Conservation (phyloP, 257 asterid genomes). For the Przewalskia tangutica region DNA sequence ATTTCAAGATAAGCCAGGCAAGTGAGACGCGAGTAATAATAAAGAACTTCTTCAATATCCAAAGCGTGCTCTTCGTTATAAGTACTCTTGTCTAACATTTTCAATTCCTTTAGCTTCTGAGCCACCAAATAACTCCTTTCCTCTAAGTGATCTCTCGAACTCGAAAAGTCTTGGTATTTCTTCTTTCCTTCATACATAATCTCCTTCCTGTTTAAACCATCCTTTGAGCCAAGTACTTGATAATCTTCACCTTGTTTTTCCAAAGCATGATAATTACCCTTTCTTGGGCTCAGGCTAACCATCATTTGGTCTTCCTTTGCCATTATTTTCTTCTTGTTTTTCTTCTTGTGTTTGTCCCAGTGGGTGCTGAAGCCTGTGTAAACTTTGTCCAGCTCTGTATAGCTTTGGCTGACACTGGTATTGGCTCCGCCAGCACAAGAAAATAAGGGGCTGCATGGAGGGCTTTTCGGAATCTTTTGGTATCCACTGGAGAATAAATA, state of each 20-base stretch:
- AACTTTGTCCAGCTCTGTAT: conserved; percentile 10
- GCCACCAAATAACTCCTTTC: conserved; percentile 17
- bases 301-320: background rate
- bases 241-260: background rate
- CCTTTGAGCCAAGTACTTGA: background rate
- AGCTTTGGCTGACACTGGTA: background rate
- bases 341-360: background rate
- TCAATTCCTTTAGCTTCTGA: conserved; percentile 23
- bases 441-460: conserved; percentile 12
- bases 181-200: conserved; percentile 15
- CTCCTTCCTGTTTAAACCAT: conserved; percentile 4
- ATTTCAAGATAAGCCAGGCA: conserved; percentile 40
- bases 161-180: conserved; percentile 1
- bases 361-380: background rate
- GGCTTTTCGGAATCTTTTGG: conserved; percentile 26
- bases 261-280: background rate
- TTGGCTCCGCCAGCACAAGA: background rate
- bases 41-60: conserved; percentile 29
- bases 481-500: conserved; percentile 26
- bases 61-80: conserved; percentile 18
- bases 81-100: conserved; percentile 21
- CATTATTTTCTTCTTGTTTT: background rate
- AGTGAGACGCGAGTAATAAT: conserved; percentile 29
- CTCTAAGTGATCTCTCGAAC: background rate
- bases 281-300: background rate